Evolutionary conservation across 441 rosid genomes (phyloP).

Genomic region (Bocquillonia castaneifolia): DNA sequence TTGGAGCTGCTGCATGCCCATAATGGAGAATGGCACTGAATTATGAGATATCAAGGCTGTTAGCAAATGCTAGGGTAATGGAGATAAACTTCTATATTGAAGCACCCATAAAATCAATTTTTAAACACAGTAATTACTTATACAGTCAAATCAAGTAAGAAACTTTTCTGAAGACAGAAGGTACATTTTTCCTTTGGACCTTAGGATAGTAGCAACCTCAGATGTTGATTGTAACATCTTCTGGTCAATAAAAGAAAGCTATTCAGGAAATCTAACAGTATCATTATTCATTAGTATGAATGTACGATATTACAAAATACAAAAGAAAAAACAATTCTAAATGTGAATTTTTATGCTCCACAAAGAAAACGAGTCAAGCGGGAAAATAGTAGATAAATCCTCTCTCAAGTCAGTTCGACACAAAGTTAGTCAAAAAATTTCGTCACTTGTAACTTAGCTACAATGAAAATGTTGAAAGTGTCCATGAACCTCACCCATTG

Average conservation of each 20-base stretch:
- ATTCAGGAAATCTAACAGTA: neutral
- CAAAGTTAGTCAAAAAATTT: neutral
- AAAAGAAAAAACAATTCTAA: too few relatives aligned
- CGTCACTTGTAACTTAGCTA: conserved; percentile 3
- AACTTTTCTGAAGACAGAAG: neutral
- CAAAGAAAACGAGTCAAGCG: neutral
- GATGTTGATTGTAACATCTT: neutral
- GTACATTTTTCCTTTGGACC: neutral
- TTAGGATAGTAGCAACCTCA: neutral
- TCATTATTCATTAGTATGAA: too few relatives aligned
- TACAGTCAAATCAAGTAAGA: neutral
- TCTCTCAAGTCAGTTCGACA: neutral
- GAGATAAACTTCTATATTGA: conserved; percentile 10
- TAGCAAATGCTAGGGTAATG: conserved; percentile 10
- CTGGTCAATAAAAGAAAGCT: neutral
- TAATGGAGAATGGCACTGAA: conserved; percentile 90
- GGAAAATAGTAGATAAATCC: neutral
- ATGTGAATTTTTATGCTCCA: neutral
- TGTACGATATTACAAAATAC: neutral
- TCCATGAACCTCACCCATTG: conserved; percentile 51
- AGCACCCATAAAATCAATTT: neutral
- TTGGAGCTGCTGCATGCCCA: conserved; percentile 98
- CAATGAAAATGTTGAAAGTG: neutral
- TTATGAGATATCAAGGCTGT: conserved; percentile 21
- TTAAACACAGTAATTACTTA: neutral